phyloP scores from a whole-genome alignment of 164 flowering plant species.

The Platanus orientalis region DNA sequence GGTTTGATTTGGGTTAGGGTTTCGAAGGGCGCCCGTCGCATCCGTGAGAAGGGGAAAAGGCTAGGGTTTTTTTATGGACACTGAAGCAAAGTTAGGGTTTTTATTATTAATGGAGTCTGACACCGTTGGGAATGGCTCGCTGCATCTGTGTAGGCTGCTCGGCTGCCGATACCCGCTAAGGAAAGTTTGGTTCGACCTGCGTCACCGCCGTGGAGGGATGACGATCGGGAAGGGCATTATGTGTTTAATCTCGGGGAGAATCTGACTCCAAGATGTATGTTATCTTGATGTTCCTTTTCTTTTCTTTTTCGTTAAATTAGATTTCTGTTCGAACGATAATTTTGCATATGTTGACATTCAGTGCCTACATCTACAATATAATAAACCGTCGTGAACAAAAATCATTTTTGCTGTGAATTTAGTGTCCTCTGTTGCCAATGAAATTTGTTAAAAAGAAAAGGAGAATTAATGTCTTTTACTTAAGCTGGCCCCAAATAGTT shows the following conservation, averaged over 20 bases:
- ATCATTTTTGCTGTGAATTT: too few species aligned
- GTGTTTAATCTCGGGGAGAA: slow-evolving; percentile 72
- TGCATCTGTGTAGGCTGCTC: slow-evolving; percentile 35
- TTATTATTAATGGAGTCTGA: slow-evolving; percentile 19
- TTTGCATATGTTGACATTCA: too few species aligned
- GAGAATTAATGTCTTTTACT: too few species aligned
- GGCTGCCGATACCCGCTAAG: slow-evolving; percentile 7
- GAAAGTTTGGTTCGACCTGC: slow-evolving; percentile 23
- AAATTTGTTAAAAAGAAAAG: too few species aligned
- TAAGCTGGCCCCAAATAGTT: too few species aligned
- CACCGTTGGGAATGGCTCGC: slow-evolving; percentile 16
- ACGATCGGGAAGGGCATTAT: slow-evolving; percentile 84
- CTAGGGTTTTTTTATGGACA: slow-evolving; percentile 8
- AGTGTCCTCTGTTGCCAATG: too few species aligned
- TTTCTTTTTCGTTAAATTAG: not conserved
- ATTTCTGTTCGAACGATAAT: too few species aligned
- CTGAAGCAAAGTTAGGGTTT: slow-evolving; percentile 16
- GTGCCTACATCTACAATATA: too few species aligned
- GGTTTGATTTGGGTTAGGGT: slow-evolving; percentile 23
- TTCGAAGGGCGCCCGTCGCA: slow-evolving; percentile 6
- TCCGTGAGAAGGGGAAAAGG: not conserved
- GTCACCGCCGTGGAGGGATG: slow-evolving; percentile 75
- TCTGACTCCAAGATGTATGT: slow-evolving; percentile 80
- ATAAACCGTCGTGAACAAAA: too few species aligned
- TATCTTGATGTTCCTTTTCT: not conserved